These are phyloP conservation scores for Lachnum nothofagi DNA, from an alignment of 2,329 filamentous ascomycete species.

Conservation along the genomic window DNA sequence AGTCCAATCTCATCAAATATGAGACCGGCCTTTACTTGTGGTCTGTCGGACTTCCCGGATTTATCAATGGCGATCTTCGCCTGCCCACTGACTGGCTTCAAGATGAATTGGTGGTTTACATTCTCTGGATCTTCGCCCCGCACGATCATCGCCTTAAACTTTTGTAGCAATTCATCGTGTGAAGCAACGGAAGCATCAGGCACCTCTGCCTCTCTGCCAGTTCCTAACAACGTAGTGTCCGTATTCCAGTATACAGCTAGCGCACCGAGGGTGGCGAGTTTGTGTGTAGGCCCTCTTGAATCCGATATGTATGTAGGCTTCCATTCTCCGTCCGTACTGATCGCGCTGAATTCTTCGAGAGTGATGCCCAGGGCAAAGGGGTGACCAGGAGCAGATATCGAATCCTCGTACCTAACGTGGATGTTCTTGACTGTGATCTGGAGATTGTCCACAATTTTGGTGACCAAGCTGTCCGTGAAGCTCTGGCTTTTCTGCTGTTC, in stretches of 20 bases:
- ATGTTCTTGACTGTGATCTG: constrained; percentile 98
- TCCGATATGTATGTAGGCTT: constrained; percentile 93
- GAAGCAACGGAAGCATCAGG: constrained; percentile 55
- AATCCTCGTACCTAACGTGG: constrained; percentile 96
- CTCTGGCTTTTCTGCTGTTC: constrained; percentile 97
- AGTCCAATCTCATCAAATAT: constrained; percentile 97
- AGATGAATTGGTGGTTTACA: constrained; percentile 77
- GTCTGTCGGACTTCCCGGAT: constrained; percentile 69
- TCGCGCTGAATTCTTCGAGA: constrained; percentile 90
- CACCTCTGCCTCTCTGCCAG: constrained; percentile 66
- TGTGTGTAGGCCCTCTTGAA: constrained; percentile 77
- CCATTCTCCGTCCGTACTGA: constrained; percentile 94
- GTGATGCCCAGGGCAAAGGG: constrained; percentile 91
- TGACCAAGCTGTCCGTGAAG: constrained; percentile 90
- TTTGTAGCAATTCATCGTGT: constrained; percentile 71
- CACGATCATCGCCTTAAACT: constrained; percentile 76
- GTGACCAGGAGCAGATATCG: constrained; percentile 88
- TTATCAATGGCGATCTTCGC: constrained; percentile 95
- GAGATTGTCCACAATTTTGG: constrained; percentile 96
- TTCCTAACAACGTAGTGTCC: constrained; percentile 76
- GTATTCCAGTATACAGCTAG: constrained; percentile 98
- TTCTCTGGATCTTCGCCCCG: constrained; percentile 53
- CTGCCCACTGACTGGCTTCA: constrained; percentile 91
- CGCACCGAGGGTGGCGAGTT: constrained; percentile 83
- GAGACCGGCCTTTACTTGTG: constrained; percentile 84